Percentiles rank a stretch among this genome's conserved stretches.
These are phyloP conservation scores for Rhododendron vialii DNA, from an alignment of 148 eudicot species.

Conservation along the genomic window DNA sequence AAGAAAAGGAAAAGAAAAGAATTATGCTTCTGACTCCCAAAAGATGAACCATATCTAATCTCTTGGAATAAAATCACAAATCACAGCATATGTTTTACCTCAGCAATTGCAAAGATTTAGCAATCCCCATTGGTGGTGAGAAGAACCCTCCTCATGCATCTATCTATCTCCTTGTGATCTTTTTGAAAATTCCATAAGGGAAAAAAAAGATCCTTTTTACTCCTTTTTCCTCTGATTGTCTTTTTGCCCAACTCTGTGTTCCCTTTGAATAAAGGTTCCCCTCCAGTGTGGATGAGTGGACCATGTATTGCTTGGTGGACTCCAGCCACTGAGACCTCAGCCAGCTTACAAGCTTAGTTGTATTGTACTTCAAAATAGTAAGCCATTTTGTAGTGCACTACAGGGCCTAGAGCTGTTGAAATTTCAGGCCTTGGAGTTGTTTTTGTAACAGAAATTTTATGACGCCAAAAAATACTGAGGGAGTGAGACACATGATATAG, in stretches of 20 bases:
- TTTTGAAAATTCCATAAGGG: slow-evolving; percentile 24
- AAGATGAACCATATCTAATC: slow-evolving; percentile 19
- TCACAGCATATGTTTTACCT: neutral
- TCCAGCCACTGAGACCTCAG: neutral
- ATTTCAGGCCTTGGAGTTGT: neutral
- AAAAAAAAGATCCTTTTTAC: neutral
- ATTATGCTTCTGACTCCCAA: slow-evolving; percentile 5
- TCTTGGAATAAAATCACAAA: slow-evolving; percentile 5
- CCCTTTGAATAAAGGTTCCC: slow-evolving; percentile 17
- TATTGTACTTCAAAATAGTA: neutral
- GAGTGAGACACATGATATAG: neutral
- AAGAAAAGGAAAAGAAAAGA: neutral
- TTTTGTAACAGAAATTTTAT: neutral
- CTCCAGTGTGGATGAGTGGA: slow-evolving; percentile 1
- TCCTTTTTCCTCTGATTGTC: slow-evolving; percentile 8
- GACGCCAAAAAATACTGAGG: neutral
- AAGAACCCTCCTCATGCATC: slow-evolving; percentile 2
- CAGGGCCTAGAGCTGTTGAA: neutral
- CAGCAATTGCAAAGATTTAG: neutral
- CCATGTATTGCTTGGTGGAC: slow-evolving; percentile 1
- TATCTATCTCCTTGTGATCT: slow-evolving; percentile 28
- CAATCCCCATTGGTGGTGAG: slow-evolving; percentile 7
- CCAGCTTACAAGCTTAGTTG: neutral
- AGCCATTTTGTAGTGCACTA: neutral
- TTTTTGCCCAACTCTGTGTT: neutral